These are phyloP conservation scores for Cordyceps cicadae DNA, from an alignment of 2,329 filamentous ascomycete species.

Conservation along the genomic window DNA sequence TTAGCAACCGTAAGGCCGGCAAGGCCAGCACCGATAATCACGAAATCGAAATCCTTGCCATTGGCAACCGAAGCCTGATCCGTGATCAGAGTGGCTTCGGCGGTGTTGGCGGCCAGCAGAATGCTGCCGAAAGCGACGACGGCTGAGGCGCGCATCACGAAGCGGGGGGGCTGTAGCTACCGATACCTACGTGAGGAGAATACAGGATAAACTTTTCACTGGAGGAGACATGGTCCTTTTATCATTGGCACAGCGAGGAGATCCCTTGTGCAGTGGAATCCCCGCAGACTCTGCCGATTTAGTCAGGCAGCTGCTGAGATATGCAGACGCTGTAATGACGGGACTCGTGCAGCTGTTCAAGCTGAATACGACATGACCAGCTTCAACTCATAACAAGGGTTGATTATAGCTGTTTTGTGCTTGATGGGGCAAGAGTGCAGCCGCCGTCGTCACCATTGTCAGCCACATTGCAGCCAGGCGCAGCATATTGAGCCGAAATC, in stretches of 20 bases:
- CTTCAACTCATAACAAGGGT: neutral
- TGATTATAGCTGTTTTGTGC: neutral
- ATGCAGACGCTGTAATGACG: no score
- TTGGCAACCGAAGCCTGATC: conserved; percentile 13
- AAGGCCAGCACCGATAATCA: conserved; percentile 32
- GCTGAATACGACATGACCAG: neutral
- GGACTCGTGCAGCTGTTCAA: neutral
- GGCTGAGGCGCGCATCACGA: neutral
- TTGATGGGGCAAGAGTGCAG: neutral
- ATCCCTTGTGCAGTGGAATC: no score
- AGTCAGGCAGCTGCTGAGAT: no score
- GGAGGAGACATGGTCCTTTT: neutral
- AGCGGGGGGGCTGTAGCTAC: neutral
- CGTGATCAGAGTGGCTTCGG: conserved; percentile 15
- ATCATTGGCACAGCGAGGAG: no score
- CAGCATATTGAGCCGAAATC: neutral
- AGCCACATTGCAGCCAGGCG: neutral
- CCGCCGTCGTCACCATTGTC: neutral
- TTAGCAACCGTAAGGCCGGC: conserved; percentile 23
- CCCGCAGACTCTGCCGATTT: no score
- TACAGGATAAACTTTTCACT: neutral
- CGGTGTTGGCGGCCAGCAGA: neutral
- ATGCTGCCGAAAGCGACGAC: neutral
- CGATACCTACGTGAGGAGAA: neutral
- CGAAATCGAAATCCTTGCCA: conserved; percentile 20